A percentile compares a stretch with the other conserved stretches of the same genome.
Evolutionary conservation across 2,329 filamentous ascomycete genomes (phyloP).

Genomic region (Pseudocercospora eumusae): DNA sequence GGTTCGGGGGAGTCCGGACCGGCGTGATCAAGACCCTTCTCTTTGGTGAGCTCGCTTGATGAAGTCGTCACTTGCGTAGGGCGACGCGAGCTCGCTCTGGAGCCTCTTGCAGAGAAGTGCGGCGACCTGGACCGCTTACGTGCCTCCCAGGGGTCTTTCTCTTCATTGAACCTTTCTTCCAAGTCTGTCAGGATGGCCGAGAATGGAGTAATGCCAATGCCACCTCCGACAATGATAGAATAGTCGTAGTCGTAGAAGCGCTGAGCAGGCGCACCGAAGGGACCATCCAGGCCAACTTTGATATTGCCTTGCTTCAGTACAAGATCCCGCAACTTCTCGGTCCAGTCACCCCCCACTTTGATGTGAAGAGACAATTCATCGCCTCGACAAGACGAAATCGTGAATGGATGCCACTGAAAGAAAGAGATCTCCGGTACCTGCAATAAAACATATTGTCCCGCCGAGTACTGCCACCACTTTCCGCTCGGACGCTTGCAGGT

Average conservation of each 20-base stretch:
- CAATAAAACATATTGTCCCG: slow-evolving; percentile 61
- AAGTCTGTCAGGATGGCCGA: slow-evolving; percentile 59
- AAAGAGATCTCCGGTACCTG: slow-evolving; percentile 56
- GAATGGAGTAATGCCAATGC: slow-evolving; percentile 61
- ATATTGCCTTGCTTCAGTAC: slow-evolving; percentile 45
- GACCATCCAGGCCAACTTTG: slow-evolving; percentile 58
- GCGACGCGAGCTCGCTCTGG: neutral
- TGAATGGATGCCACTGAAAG: slow-evolving; percentile 64
- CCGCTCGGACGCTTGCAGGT: slow-evolving; percentile 52
- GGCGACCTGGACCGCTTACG: slow-evolving; percentile 10
- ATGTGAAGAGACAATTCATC: slow-evolving; percentile 59
- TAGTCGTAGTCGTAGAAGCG: slow-evolving; percentile 61
- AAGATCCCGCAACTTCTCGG: slow-evolving; percentile 49
- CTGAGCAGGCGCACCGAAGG: slow-evolving; percentile 60
- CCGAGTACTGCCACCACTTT: slow-evolving; percentile 56
- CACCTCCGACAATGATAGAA: slow-evolving; percentile 57
- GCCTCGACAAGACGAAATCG: slow-evolving; percentile 57
- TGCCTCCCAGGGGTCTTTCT: slow-evolving; percentile 30
- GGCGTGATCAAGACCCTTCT: neutral
- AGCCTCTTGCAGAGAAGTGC: neutral
- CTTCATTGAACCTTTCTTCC: slow-evolving; percentile 42
- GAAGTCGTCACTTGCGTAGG: neutral
- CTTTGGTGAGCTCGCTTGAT: slow-evolving; percentile 7
- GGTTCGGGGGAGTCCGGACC: slow-evolving; percentile 4
- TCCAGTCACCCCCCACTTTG: slow-evolving; percentile 62